phyloP scores from a whole-genome alignment of 129 eudicot species.

The carrot (Daucus carota) region DNA sequence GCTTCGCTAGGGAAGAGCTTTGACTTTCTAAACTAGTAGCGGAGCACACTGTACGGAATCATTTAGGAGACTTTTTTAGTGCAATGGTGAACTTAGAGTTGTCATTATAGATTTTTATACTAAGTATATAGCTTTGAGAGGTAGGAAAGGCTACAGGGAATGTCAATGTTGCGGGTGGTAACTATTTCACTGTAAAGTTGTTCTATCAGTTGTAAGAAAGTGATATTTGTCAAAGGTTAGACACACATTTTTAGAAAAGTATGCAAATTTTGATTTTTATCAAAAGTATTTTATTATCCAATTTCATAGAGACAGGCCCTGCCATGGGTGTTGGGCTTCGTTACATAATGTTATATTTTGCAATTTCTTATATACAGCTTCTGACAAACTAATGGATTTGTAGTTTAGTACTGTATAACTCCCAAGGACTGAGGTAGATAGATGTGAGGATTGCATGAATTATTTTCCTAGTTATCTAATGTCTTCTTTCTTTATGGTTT shows the following conservation, averaged over 20 bases:
- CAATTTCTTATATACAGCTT: not conserved
- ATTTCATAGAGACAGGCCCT: not conserved
- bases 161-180: not conserved
- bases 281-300: not conserved
- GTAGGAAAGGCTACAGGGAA: not conserved
- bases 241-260: not conserved
- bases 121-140: not conserved
- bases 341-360: not conserved
- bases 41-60: not conserved
- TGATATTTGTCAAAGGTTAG: not conserved
- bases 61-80: not conserved
- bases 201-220: not conserved
- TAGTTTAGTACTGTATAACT: not conserved
- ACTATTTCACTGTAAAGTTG: not conserved
- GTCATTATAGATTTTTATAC: not conserved
- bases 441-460: not conserved
- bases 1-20: no score
- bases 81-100: not conserved
- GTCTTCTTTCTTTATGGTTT: conserved; percentile 6
- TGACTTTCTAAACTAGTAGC: no score
- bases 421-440: not conserved
- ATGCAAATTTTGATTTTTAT: not conserved
- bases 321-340: not conserved
- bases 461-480: conserved; percentile 9
- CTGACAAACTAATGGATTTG: not conserved